Percentiles rank a stretch among this genome's conserved stretches.
Conservation (phyloP, 805 yeast species). For the Clavispora fructus region DNA sequence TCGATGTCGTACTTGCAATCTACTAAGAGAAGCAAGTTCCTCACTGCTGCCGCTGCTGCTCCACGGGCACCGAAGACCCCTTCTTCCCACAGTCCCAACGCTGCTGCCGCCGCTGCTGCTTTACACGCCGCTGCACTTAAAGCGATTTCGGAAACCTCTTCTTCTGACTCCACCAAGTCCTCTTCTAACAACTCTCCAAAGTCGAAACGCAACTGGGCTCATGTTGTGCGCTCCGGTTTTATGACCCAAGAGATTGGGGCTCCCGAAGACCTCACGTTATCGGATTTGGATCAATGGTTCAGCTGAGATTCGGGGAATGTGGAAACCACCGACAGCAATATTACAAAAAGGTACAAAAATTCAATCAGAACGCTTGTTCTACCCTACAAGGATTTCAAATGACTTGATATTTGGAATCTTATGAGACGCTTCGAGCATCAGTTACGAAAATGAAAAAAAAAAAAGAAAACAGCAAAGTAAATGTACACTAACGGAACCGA, state of each 20-base stretch:
- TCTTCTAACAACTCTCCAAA: conserved; percentile 16
- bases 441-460: not conserved
- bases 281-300: conserved; percentile 49
- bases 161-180: conserved; percentile 24
- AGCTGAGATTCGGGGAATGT: conserved; percentile 7
- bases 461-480: not conserved
- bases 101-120: conserved; percentile 73
- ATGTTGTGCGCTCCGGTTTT: conserved; percentile 72
- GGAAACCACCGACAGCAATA: too few relatives aligned
- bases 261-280: conserved; percentile 73
- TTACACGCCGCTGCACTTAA: conserved; percentile 62
- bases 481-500: not conserved
- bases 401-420: not conserved
- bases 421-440: not conserved
- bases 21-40: conserved; percentile 49
- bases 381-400: not conserved
- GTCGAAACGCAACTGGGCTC: conserved; percentile 57
- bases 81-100: conserved; percentile 51
- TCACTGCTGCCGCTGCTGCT: conserved; percentile 75
- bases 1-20: conserved; percentile 53
- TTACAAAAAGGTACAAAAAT: not conserved
- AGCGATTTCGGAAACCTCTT: conserved; percentile 32
- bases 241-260: conserved; percentile 70
- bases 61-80: conserved; percentile 69
- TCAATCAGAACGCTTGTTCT: not conserved